These are phyloP conservation scores for Pseudopediastrum boryanum DNA, from an alignment of 139 green algal species.

Conservation along the genomic window DNA sequence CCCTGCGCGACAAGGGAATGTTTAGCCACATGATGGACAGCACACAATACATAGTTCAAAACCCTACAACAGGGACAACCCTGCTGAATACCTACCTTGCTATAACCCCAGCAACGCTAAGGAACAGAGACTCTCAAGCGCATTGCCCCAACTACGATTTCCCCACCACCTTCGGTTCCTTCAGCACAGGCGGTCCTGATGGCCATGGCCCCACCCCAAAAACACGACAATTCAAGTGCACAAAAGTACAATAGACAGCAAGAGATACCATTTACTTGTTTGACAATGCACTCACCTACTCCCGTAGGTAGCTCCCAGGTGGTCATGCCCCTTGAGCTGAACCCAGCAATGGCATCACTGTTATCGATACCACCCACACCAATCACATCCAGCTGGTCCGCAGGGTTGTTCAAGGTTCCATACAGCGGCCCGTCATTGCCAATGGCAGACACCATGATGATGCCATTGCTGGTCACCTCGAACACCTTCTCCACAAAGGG, in stretches of 20 bases:
- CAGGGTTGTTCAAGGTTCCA: slow-evolving; percentile 99
- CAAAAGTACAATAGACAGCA: too few relatives aligned
- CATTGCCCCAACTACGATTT: too few relatives aligned
- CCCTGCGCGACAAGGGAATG: slow-evolving; percentile 48
- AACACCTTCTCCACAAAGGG: slow-evolving; percentile 98
- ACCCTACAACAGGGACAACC: background rate
- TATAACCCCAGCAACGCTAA: too few relatives aligned
- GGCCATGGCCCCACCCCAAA: too few relatives aligned
- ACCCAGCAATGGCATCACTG: slow-evolving; percentile 84
- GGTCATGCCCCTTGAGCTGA: slow-evolving; percentile 95
- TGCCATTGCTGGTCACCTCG: slow-evolving; percentile 92
- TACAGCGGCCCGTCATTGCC: slow-evolving; percentile 98
- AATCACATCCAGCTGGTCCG: slow-evolving; percentile 97
- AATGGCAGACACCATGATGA: slow-evolving; percentile 95
- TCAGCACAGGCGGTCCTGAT: too few relatives aligned
- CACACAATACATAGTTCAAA: background rate
- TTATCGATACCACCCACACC: slow-evolving; percentile 97
- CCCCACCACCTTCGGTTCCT: too few relatives aligned
- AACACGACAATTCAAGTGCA: too few relatives aligned
- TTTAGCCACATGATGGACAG: background rate
- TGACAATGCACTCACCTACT: slow-evolving; percentile 25
- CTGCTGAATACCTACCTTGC: background rate
- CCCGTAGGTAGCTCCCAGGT: slow-evolving; percentile 93
- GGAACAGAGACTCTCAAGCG: too few relatives aligned
- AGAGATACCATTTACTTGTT: too few relatives aligned